phyloP scores from a whole-genome alignment of 108 stramenopile species.

The Aurantiochytrium sp. region DNA sequence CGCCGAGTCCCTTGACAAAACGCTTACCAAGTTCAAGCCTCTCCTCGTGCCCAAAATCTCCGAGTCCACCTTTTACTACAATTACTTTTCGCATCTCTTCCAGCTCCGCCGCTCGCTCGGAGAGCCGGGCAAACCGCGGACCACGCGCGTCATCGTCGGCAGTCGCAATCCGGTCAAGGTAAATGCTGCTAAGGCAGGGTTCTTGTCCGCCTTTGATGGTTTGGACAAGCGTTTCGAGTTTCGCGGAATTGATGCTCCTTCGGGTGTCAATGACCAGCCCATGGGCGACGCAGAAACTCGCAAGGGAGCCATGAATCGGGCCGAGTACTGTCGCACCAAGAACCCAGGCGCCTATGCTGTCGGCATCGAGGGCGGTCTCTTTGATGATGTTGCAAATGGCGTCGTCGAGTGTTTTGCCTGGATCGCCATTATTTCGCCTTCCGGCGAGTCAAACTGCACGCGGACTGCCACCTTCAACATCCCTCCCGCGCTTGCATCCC shows the following conservation, averaged over 20 bases:
- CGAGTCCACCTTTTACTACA: background rate
- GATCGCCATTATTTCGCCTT: slow-evolving; percentile 65
- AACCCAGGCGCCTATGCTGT: slow-evolving; percentile 53
- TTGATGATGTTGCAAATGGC: slow-evolving; percentile 15
- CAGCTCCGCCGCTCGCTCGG: background rate
- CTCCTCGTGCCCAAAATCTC: slow-evolving; percentile 5
- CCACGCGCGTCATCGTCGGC: slow-evolving; percentile 57
- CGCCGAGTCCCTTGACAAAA: background rate
- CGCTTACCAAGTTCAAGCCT: slow-evolving; percentile 6
- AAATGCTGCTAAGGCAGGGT: slow-evolving; percentile 56
- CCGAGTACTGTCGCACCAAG: slow-evolving; percentile 47
- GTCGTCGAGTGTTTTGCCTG: slow-evolving; percentile 69
- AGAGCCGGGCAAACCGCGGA: background rate
- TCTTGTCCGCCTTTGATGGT: slow-evolving; percentile 29
- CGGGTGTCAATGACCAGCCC: slow-evolving; percentile 70
- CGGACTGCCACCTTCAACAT: slow-evolving; percentile 72
- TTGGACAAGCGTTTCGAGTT: background rate
- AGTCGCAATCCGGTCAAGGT: slow-evolving; percentile 72
- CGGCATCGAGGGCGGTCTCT: slow-evolving; percentile 85
- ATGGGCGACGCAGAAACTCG: slow-evolving; percentile 74
- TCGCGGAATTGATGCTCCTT: background rate
- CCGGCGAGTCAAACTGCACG: slow-evolving; percentile 29
- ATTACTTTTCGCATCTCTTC: background rate
- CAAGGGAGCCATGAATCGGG: slow-evolving; percentile 71
- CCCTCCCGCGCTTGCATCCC: slow-evolving; percentile 53